Conservation (phyloP, 2,329 filamentous ascomycete genomes). For the Aspergillus flavus region DNA sequence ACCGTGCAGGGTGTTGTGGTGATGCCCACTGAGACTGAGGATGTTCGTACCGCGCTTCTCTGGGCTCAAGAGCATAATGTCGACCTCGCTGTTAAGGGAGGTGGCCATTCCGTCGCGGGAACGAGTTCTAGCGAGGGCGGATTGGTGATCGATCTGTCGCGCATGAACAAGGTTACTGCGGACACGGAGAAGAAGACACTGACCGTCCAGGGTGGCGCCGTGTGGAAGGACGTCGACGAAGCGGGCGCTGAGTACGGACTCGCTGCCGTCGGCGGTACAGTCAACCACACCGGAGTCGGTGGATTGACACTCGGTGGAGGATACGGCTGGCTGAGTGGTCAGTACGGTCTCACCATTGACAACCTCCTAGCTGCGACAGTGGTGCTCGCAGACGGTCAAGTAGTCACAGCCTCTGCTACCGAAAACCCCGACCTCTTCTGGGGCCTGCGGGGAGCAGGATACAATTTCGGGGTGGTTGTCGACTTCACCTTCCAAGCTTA, state of each 20-base stretch:
- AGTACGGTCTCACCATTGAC: slow-evolving; percentile 58
- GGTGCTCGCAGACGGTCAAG: slow-evolving; percentile 44
- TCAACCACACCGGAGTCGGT: slow-evolving; percentile 65
- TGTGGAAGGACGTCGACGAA: slow-evolving; percentile 60
- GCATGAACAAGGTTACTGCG: slow-evolving; percentile 56
- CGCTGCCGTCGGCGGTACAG: slow-evolving; percentile 64
- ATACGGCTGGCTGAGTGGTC: slow-evolving; percentile 59
- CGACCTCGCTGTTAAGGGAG: slow-evolving; percentile 33
- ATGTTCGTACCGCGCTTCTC: slow-evolving; percentile 47
- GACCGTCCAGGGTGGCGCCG: slow-evolving; percentile 55
- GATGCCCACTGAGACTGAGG: slow-evolving; percentile 43
- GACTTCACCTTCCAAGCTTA: slow-evolving; percentile 47
- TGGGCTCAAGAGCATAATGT: slow-evolving; percentile 44
- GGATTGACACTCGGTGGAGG: slow-evolving; percentile 62
- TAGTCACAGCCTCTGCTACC: slow-evolving; percentile 42
- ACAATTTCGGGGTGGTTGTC: slow-evolving; percentile 50
- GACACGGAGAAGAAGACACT: slow-evolving; percentile 51
- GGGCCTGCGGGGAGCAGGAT: slow-evolving; percentile 49
- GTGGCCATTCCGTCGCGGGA: slow-evolving; percentile 55
- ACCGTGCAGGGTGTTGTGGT: slow-evolving; percentile 48
- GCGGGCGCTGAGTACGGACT: slow-evolving; percentile 55
- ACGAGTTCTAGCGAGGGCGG: slow-evolving; percentile 58
- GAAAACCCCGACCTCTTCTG: slow-evolving; percentile 55
- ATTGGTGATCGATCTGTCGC: slow-evolving; percentile 59
- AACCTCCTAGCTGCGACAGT: slow-evolving; percentile 46